Evolutionary conservation across 331 rosid genomes (phyloP).

Genomic region (Malus hybrid): DNA sequence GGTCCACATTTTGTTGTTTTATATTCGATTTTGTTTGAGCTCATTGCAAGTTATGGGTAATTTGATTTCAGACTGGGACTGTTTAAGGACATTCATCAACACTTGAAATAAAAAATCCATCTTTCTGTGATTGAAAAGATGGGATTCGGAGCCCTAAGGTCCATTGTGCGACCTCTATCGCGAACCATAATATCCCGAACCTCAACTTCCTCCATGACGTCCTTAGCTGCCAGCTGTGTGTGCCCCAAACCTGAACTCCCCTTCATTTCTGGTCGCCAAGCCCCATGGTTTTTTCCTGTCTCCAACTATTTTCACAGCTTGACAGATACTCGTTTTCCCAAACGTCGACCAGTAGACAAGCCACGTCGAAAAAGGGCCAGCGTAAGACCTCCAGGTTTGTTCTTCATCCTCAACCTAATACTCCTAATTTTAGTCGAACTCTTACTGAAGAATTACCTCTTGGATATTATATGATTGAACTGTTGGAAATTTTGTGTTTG

Average conservation of each 20-base stretch:
- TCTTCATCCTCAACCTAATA: not conserved
- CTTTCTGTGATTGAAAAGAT: conserved; percentile 14
- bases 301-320: conserved; percentile 58
- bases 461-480: not conserved
- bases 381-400: conserved; percentile 64
- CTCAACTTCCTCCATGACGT: not conserved
- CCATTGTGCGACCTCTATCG: conserved; percentile 37
- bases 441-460: not conserved
- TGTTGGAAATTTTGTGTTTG: not conserved
- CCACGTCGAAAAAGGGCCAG: conserved; percentile 71
- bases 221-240: conserved; percentile 16
- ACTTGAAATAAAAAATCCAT: too few relatives aligned
- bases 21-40: not conserved
- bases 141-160: conserved; percentile 53
- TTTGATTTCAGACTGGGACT: not conserved
- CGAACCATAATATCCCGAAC: conserved; percentile 21
- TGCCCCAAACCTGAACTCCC: conserved; percentile 12
- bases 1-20: not conserved
- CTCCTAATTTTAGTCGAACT: not conserved
- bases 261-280: conserved; percentile 13
- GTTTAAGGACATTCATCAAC: not conserved
- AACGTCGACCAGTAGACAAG: conserved; percentile 61
- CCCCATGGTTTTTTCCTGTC: conserved; percentile 42
- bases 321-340: conserved; percentile 84
- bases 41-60: not conserved